Percentiles rank a stretch among this genome's conserved stretches.
These are phyloP conservation scores for Aspergillus unguis DNA, from an alignment of 2,329 filamentous ascomycete genomes.

Conservation along the genomic window DNA sequence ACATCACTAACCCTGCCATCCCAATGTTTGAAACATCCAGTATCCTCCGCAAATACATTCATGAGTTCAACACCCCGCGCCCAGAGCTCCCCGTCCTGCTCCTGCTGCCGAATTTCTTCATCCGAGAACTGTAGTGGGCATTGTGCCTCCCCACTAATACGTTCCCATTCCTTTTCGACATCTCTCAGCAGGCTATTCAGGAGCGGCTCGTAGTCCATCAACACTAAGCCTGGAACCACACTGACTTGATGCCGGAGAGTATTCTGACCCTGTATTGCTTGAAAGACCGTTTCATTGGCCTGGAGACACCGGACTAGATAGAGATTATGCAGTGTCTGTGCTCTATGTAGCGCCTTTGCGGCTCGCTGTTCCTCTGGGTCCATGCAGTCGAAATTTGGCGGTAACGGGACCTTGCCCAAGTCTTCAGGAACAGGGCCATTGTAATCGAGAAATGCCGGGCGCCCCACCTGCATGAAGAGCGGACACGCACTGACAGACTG, in stretches of 20 bases:
- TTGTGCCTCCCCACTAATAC: conserved; percentile 15
- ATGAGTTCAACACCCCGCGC: conserved; percentile 25
- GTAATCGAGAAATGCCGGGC: conserved; percentile 24
- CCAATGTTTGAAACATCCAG: conserved; percentile 26
- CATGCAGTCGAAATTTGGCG: conserved; percentile 22
- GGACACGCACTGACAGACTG: conserved; percentile 19
- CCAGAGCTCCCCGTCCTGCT: conserved; percentile 23
- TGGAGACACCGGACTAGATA: conserved; percentile 21
- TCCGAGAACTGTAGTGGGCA: conserved; percentile 21
- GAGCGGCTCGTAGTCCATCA: conserved; percentile 24
- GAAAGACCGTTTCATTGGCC: conserved; percentile 16
- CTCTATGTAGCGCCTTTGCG: conserved; percentile 21
- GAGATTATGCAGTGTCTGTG: conserved; percentile 25
- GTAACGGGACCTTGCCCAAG: conserved; percentile 15
- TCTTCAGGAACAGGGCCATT: conserved; percentile 20
- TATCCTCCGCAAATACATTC: conserved; percentile 21
- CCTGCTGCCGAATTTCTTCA: conserved; percentile 18
- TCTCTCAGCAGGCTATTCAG: conserved; percentile 19
- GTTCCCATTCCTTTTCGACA: conserved; percentile 20
- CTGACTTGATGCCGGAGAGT: conserved; percentile 23
- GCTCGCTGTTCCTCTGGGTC: conserved; percentile 19
- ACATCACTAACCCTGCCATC: conserved; percentile 22
- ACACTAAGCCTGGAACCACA: conserved; percentile 19
- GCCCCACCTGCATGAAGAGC: conserved; percentile 21
- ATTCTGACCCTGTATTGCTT: conserved; percentile 19